These are phyloP conservation scores for Penicillium brevicompactum DNA, from an alignment of 2,329 filamentous ascomycete genomes.

Conservation along the genomic window DNA sequence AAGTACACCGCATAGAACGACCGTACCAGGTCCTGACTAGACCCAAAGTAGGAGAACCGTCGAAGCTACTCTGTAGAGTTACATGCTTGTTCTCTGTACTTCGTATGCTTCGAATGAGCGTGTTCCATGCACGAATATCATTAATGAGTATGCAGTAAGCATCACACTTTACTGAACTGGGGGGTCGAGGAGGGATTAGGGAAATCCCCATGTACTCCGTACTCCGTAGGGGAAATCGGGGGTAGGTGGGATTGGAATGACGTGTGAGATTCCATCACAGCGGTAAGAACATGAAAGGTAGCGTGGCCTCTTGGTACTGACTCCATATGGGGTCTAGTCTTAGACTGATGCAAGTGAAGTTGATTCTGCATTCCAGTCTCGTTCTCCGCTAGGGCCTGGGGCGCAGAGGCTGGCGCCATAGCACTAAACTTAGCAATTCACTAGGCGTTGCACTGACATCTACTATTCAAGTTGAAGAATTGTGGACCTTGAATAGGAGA, in stretches of 20 bases:
- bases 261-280: neutral
- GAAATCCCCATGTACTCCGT: neutral
- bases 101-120: neutral
- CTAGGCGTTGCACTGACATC: neutral
- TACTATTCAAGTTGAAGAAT: neutral
- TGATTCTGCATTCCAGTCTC: neutral
- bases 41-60: neutral
- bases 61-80: neutral
- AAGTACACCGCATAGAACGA: neutral
- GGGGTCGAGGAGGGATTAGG: neutral
- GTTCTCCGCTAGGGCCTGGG: neutral
- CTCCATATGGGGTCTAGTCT: no score
- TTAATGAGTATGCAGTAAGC: neutral
- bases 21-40: neutral
- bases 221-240: neutral
- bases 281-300: neutral
- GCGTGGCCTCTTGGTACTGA: neutral
- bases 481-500: neutral
- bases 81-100: neutral
- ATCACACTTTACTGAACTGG: neutral
- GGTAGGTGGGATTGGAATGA: neutral
- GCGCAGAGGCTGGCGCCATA: neutral
- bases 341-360: neutral
- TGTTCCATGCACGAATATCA: constrained; percentile 7
- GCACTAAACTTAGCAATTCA: constrained; percentile 4